Evolutionary conservation across 768 basidiomycete genomes (phyloP), one percentile per base, ranked within the genome.

Genomic region (Mycena vitilis): DNA sequence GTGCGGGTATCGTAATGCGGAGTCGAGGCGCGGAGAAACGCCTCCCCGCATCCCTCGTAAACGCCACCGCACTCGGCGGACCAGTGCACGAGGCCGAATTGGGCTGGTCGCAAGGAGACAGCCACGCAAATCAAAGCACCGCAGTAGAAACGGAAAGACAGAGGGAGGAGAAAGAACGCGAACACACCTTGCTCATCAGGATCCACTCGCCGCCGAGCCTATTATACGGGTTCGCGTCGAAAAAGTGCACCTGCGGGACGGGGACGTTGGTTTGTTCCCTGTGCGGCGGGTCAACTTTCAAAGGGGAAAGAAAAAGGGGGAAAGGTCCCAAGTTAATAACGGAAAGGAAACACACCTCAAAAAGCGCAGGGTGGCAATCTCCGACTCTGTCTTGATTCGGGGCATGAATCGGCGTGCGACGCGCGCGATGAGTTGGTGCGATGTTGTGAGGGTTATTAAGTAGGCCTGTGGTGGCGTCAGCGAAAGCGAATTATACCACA

Each of bases 401-500:
- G 93, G 91, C 92, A 95, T 94, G 78, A 92, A 95, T 12, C 91
- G 87, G 58, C 93, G 89, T 4, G 94, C 94, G 25, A 95, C 92
- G 45, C 93, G 88, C 8, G 91, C 92, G 10, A 95, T 89, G 49
- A 95, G 77, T 65, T 91, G 84, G 58, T 85, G 80, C 18, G 84
- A 80, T 73, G 91, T 87, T 22, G 79, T 82, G 22, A 95, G 85
- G 10, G 88, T 91, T 58, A 95, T 81, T 2, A 93, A 84, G 81
- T 94, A 95, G 37, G 92, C 94, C 92, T 94, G 63, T 30, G 30
- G 30, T 30, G 30, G 30, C 5, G 30, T 30, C 30, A 30, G 30
- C 30, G 30, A 30, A 30, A n/a, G n/a, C n/a, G n/a, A n/a, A n/a
- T n/a, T n/a, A 40, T 40, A 40, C 38, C 38, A 40, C 38, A 13